Evolutionary conservation across 257 asterid species (phyloP).

Genomic region (Penstemon eatonii): DNA sequence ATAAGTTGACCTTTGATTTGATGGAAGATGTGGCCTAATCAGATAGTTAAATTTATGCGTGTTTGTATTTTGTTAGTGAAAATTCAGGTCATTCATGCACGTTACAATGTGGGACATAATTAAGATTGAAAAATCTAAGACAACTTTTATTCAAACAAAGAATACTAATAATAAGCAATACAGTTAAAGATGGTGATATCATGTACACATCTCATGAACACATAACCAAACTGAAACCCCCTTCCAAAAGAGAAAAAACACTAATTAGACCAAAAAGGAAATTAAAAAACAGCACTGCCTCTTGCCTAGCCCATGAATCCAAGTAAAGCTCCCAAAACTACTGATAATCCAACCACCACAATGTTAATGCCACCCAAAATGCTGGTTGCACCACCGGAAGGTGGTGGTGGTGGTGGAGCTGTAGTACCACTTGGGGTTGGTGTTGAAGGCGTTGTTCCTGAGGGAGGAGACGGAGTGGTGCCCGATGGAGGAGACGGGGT

Average conservation of each 20-base stretch:
- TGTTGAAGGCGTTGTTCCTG: conserved; percentile 15
- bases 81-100: no score
- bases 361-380: conserved; percentile 32
- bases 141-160: conserved; percentile 30
- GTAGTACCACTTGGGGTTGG: conserved; percentile 19
- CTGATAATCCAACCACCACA: conserved; percentile 36
- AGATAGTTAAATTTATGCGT: no score
- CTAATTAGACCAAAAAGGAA: no score
- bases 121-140: neutral
- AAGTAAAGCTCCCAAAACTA: conserved; percentile 45
- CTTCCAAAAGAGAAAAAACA: no score
- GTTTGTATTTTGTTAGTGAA: no score
- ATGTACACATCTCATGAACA: conserved; percentile 13
- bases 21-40: no score
- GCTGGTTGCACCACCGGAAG: conserved; percentile 33
- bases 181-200: conserved; percentile 13
- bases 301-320: conserved; percentile 60
- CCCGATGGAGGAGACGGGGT: conserved; percentile 28
- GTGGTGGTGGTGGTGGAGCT: conserved; percentile 29
- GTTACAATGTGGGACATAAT: no score
- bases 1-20: no score
- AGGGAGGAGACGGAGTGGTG: conserved; percentile 5
- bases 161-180: conserved; percentile 18
- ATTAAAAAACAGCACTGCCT: conserved; percentile 56
- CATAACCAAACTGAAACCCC: neutral